phyloP scores from a whole-genome alignment of 306 rosid genomes.

The Coriaria nepalensis region DNA sequence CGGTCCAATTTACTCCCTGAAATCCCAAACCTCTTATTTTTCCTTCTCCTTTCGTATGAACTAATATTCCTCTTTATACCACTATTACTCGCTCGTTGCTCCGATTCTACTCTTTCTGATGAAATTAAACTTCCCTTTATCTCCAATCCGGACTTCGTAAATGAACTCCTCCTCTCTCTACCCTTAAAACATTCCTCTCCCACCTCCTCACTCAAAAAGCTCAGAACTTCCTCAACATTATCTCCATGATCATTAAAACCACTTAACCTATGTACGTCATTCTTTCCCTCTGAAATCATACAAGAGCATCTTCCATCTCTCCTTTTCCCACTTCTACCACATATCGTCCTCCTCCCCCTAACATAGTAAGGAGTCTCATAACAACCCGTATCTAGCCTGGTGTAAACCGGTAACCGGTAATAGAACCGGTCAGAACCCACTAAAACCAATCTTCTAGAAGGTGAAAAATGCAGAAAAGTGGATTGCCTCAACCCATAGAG shows the following conservation, averaged over 20 bases:
- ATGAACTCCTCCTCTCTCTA: slow-evolving; percentile 25
- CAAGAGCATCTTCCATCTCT: slow-evolving; percentile 23
- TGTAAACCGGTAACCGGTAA: slow-evolving; percentile 26
- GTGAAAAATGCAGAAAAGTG: slow-evolving; percentile 54
- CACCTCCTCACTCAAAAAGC: slow-evolving; percentile 61
- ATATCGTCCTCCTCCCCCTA: slow-evolving; percentile 24
- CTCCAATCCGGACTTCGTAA: slow-evolving; percentile 28
- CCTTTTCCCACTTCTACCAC: slow-evolving; percentile 31
- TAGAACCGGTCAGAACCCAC: slow-evolving; percentile 27
- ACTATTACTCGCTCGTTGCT: slow-evolving; percentile 19
- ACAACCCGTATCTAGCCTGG: slow-evolving; percentile 21
- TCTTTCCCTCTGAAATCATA: slow-evolving; percentile 23
- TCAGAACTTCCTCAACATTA: slow-evolving; percentile 50
- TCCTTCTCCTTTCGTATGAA: slow-evolving; percentile 5
- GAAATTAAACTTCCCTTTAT: slow-evolving; percentile 27
- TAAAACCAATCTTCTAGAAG: slow-evolving; percentile 57
- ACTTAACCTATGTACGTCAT: slow-evolving; percentile 19
- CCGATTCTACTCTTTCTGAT: slow-evolving; percentile 27
- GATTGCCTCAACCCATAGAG: slow-evolving; percentile 74
- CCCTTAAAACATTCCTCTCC: slow-evolving; percentile 24
- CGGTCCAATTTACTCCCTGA: slow-evolving; percentile 13
- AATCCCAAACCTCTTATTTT: slow-evolving; percentile 3
- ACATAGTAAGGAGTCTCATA: slow-evolving; percentile 26
- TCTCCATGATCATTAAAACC: slow-evolving; percentile 27
- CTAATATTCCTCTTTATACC: slow-evolving; percentile 2